Conservation (phyloP, 257 asterid genomes). For the Agastache rugosa region DNA sequence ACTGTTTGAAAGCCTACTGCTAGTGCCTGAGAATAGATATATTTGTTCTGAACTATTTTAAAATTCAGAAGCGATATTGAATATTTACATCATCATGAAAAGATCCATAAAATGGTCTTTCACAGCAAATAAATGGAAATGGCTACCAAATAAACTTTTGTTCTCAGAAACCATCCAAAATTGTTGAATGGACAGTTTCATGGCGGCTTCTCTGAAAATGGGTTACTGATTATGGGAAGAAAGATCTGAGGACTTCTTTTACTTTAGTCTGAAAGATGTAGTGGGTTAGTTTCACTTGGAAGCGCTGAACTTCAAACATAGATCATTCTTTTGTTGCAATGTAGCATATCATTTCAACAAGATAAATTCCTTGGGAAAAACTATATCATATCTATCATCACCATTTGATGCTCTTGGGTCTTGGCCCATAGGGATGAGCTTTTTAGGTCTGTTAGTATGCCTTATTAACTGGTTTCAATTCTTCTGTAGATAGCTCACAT, state of each 20-base stretch:
- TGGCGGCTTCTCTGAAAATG: conserved; percentile 4
- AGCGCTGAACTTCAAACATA: conserved; percentile 2
- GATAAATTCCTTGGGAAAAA: conserved; percentile 9
- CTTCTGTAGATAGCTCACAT: conserved; percentile 84
- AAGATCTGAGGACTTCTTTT: neutral
- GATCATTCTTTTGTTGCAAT: conserved; percentile 19
- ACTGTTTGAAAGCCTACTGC: neutral
- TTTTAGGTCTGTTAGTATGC: conserved; percentile 6
- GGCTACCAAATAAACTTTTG: neutral
- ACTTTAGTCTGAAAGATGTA: neutral
- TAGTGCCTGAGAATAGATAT: no score
- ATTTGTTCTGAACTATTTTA: no score
- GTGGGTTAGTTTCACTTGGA: conserved; percentile 2
- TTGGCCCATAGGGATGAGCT: conserved; percentile 9
- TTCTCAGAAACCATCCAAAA: neutral
- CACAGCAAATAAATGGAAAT: neutral
- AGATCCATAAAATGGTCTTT: neutral
- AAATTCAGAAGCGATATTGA: no score
- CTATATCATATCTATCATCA: conserved; percentile 4
- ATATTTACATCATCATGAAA: no score
- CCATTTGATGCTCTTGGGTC: conserved; percentile 30
- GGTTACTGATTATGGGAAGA: neutral
- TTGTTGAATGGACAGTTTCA: neutral
- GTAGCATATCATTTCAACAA: neutral
- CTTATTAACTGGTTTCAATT: conserved; percentile 23